Percentiles rank a stretch among this genome's conserved stretches.
Conservation (phyloP, 352 stramenopile species). For the Phytophthora melonis region DNA sequence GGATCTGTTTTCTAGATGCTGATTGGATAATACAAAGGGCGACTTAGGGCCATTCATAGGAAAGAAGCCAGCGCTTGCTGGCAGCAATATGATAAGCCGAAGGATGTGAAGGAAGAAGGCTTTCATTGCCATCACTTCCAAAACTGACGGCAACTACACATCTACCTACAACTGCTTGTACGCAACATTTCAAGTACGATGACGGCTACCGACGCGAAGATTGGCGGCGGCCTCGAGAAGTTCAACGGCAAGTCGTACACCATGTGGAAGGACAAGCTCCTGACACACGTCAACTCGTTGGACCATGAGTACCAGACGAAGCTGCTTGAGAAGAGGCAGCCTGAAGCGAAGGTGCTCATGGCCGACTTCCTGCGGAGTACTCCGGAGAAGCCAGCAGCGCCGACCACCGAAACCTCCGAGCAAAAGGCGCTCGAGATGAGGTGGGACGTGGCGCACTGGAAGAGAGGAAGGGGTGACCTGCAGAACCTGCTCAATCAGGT, state of each 20-base stretch:
- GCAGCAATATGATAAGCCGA: no score
- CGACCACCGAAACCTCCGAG: no score
- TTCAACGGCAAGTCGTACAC: constrained; percentile 26
- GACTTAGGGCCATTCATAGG: no score
- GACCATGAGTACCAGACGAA: constrained; percentile 24
- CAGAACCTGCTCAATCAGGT: no score
- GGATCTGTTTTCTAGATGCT: no score
- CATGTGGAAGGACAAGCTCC: constrained; percentile 30
- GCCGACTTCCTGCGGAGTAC: constrained; percentile 18
- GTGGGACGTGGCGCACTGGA: constrained; percentile 18
- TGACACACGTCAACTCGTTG: constrained; percentile 23
- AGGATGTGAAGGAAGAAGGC: no score
- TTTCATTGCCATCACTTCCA: no score
- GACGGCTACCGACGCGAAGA: constrained; percentile 15
- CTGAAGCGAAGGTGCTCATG: constrained; percentile 21
- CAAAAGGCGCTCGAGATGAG: not conserved
- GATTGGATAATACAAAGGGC: no score
- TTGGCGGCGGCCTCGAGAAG: constrained; percentile 8
- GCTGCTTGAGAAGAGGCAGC: constrained; percentile 24
- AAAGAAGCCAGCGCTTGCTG: no score
- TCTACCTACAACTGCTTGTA: no score
- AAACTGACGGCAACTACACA: no score
- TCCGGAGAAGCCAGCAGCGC: no score
- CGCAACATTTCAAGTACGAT: constrained; percentile 26
- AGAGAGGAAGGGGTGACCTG: constrained; percentile 13